Base-by-base conservation (phyloP, 2,329 filamentous ascomycete species). In the Kalaharituber pfeilii region DNA sequence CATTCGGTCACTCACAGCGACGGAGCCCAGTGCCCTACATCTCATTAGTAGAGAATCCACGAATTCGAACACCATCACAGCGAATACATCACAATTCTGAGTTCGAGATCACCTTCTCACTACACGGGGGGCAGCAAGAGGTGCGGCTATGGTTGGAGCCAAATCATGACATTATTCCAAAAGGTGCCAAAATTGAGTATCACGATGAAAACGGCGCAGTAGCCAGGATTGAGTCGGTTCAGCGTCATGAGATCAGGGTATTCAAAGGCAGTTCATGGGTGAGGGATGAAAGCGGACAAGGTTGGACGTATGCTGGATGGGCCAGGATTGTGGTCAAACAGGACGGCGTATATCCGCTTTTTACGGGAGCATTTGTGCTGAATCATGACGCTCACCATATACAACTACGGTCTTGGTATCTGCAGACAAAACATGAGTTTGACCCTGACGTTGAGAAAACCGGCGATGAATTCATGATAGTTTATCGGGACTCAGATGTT, bases 401-500 rank as follows among this genome's bases (percentile, higher is more conserved):
- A 51, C 83, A 93, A 65, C 79, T 86, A 26, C 77, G 77, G 58
- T 75, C 76, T 26, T 82, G 80, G 58, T 98, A 91, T 65, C 74
- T 78, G 65, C 74, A 78, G 60, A 87, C 85, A 47, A 82, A 78
- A 65, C 78, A 86, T 57, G 67, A 71, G 22, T 71, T 80, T 45
- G 91, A 98, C 66, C 85, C 87, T 1, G 71, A 75, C 25, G 67
- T 85, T 6, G 70, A 75, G 13, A 67, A 70, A 28, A 66, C 73
- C 27, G 68, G 71, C 47, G 73, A 71, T 3, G 84, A 94, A 57
- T 82, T 78, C 65, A 91, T 98, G 88, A 75, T 95, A 30, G 76
- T 95, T 1, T 96, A 86, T 75, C 79, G 88, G 60, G 88, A 96
- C 66, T 94, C 87, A 26, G 91, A 98, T 67, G 79, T 95, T 64